Base-by-base conservation (phyloP, 495 filamentous ascomycete species). In the Amphirosellinia nigrospora region DNA sequence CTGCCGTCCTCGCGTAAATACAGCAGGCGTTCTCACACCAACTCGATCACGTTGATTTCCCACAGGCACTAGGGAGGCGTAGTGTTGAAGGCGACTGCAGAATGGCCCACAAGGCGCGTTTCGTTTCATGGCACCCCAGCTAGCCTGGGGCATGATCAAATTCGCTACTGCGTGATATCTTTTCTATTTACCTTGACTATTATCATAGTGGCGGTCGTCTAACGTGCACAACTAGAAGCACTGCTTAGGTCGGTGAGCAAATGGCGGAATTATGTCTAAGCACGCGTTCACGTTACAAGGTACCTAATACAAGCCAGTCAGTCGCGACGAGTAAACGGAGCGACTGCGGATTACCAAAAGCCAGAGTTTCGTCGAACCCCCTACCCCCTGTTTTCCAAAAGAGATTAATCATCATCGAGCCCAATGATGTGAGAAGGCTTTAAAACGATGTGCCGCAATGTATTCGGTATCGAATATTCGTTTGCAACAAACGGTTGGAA, bases 41-140 rank as follows among this genome's bases (percentile, higher is more conserved):
- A 61, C 36, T 61, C 56, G 43, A 64, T 34, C 38, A 48, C 43
- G 19, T 16, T 34, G 61, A 32, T 48, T 48, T 48, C 43, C 26
- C 30, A 21, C 23, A 4, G 39, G 43, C 39, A 36, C 61, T 64
- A 64, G 13, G 21, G 28, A 48, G 23, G 2, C 15, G 28, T 50
- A 38, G 28, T 63, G 60, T 46, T 32, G 60, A 63, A 63, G 39
- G 45, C 26, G n/a, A 65, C 46, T 39, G 46, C 45, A 41, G 63
- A 46, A 52, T 34, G 63, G 63, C 41, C 63, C 63, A 65, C 63
- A 65, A 65, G 63, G 34, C 63, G 48, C 34, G 63, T 65, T 65
- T 65, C 32, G 63, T 39, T 64, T 41, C 45, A 30, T 32, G 6
- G 41, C 39, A 36, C 46, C 63, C 61, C 41, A 50, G 30, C 34